phyloP scores from a whole-genome alignment of 306 rosid species.

The Echinosophora koreensis region DNA sequence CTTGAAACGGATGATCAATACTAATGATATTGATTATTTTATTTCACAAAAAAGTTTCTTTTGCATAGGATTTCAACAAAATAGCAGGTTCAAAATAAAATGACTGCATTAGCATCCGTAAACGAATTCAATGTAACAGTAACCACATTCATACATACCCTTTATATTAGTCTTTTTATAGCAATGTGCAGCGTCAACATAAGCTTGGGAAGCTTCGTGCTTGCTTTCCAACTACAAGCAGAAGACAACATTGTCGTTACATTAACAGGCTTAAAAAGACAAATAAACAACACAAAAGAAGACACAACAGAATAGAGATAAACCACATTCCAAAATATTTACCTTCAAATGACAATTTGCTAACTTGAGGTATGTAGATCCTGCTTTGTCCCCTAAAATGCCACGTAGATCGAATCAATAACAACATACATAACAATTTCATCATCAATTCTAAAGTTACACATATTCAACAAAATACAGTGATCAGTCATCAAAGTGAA shows the following conservation, averaged over 20 bases:
- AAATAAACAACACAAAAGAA: not conserved
- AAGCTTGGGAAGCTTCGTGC: slow-evolving; percentile 95
- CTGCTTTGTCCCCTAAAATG: slow-evolving; percentile 87
- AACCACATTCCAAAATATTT: slow-evolving; percentile 42
- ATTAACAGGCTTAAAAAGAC: not conserved
- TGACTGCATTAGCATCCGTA: not conserved
- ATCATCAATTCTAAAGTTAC: not conserved
- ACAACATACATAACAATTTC: slow-evolving; percentile 23
- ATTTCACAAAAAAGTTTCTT: not conserved
- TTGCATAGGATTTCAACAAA: not conserved
- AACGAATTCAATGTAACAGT: not conserved
- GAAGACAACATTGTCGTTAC: slow-evolving; percentile 14
- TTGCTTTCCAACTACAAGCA: slow-evolving; percentile 83
- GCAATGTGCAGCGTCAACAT: slow-evolving; percentile 93
- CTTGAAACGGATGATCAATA: not conserved
- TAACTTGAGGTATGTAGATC: slow-evolving; percentile 73
- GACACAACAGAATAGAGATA: slow-evolving; percentile 16
- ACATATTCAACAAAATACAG: slow-evolving; percentile 26
- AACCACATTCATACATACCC: slow-evolving; percentile 56
- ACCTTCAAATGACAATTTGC: slow-evolving; percentile 93
- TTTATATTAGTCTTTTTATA: slow-evolving; percentile 77
- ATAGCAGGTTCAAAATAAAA: not conserved
- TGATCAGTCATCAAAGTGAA: slow-evolving; percentile 11
- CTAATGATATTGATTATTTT: not conserved
- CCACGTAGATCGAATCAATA: slow-evolving; percentile 39